phyloP scores from a whole-genome alignment of 352 stramenopile species.

The Pythium dissotocum region DNA sequence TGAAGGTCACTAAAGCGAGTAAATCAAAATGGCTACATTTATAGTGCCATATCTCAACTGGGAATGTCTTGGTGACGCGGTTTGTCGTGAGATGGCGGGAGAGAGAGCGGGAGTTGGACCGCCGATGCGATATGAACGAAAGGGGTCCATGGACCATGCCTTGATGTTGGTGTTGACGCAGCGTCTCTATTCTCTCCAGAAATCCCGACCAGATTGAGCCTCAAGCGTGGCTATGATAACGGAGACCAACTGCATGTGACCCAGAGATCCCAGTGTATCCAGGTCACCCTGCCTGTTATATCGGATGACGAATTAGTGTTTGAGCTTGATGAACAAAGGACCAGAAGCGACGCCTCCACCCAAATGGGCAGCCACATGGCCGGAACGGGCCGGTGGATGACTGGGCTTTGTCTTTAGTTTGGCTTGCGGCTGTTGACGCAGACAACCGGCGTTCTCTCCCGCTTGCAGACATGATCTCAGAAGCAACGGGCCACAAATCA shows the following conservation, averaged over 20 bases:
- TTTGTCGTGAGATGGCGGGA: background rate
- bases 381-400: background rate
- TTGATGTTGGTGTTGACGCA: background rate
- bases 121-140: background rate
- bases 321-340: background rate
- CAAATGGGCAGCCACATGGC: background rate
- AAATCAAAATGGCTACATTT: background rate
- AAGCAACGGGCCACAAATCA: background rate
- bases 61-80: background rate
- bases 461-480: background rate
- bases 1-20: background rate
- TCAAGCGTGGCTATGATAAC: background rate
- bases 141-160: too few relatives aligned
- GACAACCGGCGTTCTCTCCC: slow-evolving; percentile 4
- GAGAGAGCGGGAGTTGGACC: too few relatives aligned
- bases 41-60: background rate
- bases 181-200: background rate
- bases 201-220: too few relatives aligned
- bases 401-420: background rate
- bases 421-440: background rate
- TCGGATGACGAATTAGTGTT: background rate
- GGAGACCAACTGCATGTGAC: background rate
- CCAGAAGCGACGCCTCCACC: background rate
- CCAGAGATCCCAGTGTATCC: background rate
- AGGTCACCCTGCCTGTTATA: background rate